These are phyloP conservation scores for Heliocybe sulcata DNA, from an alignment of 1,284 basidiomycete genomes.

Conservation along the genomic window DNA sequence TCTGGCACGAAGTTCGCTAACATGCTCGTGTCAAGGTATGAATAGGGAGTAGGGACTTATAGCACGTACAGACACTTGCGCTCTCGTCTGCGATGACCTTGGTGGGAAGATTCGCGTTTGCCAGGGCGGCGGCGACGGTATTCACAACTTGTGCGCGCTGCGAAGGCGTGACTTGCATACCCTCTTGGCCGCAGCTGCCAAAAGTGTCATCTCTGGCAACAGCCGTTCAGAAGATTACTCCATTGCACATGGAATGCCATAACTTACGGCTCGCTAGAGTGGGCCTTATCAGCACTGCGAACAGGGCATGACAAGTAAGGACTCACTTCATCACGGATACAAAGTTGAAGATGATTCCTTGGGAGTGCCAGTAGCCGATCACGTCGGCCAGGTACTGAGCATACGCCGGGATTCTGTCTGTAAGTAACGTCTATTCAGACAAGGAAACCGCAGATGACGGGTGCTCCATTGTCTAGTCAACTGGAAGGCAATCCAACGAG, in stretches of 20 bases:
- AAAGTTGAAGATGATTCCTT: conserved; percentile 18
- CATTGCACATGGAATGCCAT: background rate
- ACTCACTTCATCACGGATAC: conserved; percentile 22
- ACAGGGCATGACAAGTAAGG: background rate
- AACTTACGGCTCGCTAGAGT: background rate
- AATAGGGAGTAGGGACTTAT: background rate
- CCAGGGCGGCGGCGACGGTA: conserved; percentile 15
- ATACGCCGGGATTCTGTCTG: conserved; percentile 16
- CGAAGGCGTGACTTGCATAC: conserved; percentile 20
- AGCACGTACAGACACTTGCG: conserved; percentile 4
- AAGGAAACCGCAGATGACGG: background rate
- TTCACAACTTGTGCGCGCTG: conserved; percentile 20
- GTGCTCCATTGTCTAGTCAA: background rate
- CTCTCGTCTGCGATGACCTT: conserved; percentile 20
- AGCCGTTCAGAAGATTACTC: background rate
- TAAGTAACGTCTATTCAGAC: conserved; percentile 11
- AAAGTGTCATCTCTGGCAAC: background rate
- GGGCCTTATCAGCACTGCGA: background rate
- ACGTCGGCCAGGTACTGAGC: conserved; percentile 21
- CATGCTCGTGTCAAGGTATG: background rate
- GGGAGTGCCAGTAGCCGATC: conserved; percentile 15
- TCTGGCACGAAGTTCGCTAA: conserved; percentile 15
- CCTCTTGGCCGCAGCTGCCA: conserved; percentile 20
- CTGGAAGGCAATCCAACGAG: background rate
- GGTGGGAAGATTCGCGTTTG: conserved; percentile 11